Base-by-base conservation (phyloP, 2,329 filamentous ascomycete species). In the Aspergillus texensis region DNA sequence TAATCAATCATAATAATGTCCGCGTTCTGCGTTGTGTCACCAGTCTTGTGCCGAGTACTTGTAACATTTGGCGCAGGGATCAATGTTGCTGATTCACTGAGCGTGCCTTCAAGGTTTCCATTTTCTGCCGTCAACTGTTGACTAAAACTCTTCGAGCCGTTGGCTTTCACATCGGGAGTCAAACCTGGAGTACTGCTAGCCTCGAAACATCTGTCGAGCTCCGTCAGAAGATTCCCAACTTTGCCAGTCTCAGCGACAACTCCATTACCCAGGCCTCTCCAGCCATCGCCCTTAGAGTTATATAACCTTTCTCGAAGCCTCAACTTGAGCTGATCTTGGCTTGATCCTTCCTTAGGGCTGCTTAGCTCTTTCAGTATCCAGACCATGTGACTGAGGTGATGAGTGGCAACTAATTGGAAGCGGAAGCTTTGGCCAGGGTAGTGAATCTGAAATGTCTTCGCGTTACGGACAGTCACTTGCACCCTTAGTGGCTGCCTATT, bases 1-100 rank as follows among this genome's bases (percentile, higher is more conserved):
- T 52, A 78, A 62, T 78, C 77, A 66, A 78, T 78, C 65, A 73
- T 78, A 55, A 78, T 79, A 56, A 78, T 64, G 67, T 78, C 74
- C 30, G 71, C 58, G 30, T 69, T 70, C 16, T 66, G 48, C 16
- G 21, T 62, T 11, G 65, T 50, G 39, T 57, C n/a, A 41, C 30
- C 59, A 30, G 46, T 11, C 14, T 50, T 39, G 21, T 57, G 59
- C 28, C 60, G 62, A 41, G n/a, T 26, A 24, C 26, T 56, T 52
- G 32, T 65, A 36, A 57, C 56, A 30, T 50, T 57, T 21, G 46
- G 24, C 12, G 39, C 24, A 12, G 43, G 16, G 14, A 55, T 16
- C 12, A 59, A 34, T 14, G 9, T 34, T 58, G 39, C 34, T 19
- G 52, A 21, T 39, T 39, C 21, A 26, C 6, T 9, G 19, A 26